phyloP scores from a whole-genome alignment of 345 rosid genomes.

The Aegle marmelos region DNA sequence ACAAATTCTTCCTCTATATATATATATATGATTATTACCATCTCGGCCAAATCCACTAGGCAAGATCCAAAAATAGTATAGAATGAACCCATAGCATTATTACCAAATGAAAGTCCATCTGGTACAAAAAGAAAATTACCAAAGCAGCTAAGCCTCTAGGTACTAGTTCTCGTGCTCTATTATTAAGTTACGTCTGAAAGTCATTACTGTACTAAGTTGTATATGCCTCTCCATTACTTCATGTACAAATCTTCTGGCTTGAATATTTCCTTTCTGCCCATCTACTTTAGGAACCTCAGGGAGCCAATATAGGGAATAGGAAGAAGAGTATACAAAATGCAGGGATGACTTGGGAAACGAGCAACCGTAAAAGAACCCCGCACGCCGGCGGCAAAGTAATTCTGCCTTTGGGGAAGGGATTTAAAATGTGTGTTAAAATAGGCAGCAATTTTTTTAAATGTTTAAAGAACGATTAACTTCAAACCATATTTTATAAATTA shows the following conservation, averaged over 20 bases:
- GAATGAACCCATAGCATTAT: no score
- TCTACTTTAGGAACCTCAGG: slow-evolving; percentile 13
- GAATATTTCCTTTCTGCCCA: no score
- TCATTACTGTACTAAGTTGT: not conserved
- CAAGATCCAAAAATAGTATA: not conserved
- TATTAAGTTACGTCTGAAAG: no score
- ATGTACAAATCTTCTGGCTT: not conserved
- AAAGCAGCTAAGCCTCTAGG: not conserved
- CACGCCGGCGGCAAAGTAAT: slow-evolving; percentile 22
- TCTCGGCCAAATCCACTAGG: not conserved
- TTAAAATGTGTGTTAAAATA: slow-evolving; percentile 22
- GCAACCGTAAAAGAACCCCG: slow-evolving; percentile 34
- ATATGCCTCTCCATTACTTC: not conserved
- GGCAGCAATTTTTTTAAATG: no score
- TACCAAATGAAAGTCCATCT: not conserved
- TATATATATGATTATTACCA: no score
- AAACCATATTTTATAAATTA: no score
- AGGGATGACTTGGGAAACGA: slow-evolving; percentile 30
- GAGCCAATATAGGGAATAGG: slow-evolving; percentile 35
- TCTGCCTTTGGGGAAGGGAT: slow-evolving; percentile 5
- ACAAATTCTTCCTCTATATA: no score
- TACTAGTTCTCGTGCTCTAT: not conserved
- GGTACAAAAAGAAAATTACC: not conserved
- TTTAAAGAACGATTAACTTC: no score
- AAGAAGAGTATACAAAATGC: slow-evolving; percentile 29